Evolutionary conservation across 768 basidiomycete genomes (phyloP).

Genomic region (Mycena crocata): DNA sequence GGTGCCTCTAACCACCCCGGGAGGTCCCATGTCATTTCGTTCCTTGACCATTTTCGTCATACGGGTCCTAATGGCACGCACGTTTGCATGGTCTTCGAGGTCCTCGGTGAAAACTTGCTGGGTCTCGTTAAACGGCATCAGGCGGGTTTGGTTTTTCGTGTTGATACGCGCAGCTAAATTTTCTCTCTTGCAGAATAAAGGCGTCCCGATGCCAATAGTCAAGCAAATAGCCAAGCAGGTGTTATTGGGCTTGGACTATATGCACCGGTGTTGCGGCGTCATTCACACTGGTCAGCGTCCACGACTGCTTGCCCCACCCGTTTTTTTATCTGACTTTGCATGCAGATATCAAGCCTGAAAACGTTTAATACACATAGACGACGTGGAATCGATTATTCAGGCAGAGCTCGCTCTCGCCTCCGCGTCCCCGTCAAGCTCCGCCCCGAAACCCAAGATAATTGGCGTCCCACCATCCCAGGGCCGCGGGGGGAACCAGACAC

Average conservation of each 20-base stretch:
- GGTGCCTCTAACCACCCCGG: conserved; percentile 80
- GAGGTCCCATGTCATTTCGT: conserved; percentile 93
- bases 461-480: conserved; percentile 95
- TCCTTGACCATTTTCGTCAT: conserved; percentile 97
- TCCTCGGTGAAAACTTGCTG: conserved; percentile 95
- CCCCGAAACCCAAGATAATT: conserved; percentile 75
- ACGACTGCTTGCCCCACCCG: conserved; percentile 4
- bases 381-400: conserved; percentile 93
- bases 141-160: neutral
- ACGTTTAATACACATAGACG: conserved; percentile 97
- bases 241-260: conserved; percentile 94
- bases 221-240: conserved; percentile 98
- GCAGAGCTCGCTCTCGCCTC: conserved; percentile 73
- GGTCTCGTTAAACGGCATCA: conserved; percentile 96
- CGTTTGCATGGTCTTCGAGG: conserved; percentile 99
- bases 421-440: conserved; percentile 48
- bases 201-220: conserved; percentile 92
- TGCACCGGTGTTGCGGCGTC: conserved; percentile 96
- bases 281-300: conserved; percentile 84
- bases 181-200: conserved; percentile 76
- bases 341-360: conserved; percentile 95
- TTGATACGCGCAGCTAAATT: neutral
- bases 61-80: conserved; percentile 97
- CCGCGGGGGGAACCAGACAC: conserved; percentile 96
- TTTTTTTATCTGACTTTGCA: conserved; percentile 17